These are phyloP conservation scores for Apiotrichum brassicae DNA, from an alignment of 1,284 basidiomycete species.

Conservation along the genomic window DNA sequence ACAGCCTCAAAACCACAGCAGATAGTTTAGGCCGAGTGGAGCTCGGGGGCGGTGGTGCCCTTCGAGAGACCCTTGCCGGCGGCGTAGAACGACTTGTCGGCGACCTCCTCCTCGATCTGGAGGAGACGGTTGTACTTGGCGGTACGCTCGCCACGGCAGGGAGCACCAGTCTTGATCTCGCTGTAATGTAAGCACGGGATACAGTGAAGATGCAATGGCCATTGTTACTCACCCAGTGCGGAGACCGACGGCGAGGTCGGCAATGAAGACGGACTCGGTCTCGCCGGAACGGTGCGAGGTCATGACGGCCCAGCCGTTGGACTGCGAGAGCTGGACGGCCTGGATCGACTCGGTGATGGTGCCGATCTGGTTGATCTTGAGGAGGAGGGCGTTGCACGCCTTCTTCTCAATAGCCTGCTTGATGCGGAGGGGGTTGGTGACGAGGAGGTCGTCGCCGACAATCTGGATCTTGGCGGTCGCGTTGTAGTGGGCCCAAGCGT, in stretches of 20 bases:
- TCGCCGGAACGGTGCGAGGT: conserved; percentile 98
- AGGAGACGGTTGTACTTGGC: conserved; percentile 68
- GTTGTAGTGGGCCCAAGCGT: conserved; percentile 93
- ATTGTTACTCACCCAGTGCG: conserved; percentile 50
- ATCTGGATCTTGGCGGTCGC: conserved; percentile 57
- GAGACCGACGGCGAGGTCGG: conserved; percentile 92
- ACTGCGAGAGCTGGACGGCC: conserved; percentile 86
- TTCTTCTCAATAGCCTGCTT: conserved; percentile 99
- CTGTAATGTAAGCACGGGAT: neutral
- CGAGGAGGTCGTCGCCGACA: conserved; percentile 96
- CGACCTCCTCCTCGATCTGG: conserved; percentile 85
- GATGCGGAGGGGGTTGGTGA: conserved; percentile 97
- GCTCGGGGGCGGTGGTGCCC: conserved; percentile 63
- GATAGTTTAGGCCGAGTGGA: too few species aligned
- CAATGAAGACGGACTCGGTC: conserved; percentile 93
- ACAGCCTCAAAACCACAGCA: too few species aligned
- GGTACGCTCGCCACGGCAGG: conserved; percentile 10
- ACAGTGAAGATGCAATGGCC: neutral
- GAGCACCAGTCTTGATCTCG: conserved; percentile 13
- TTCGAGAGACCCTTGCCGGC: conserved; percentile 72
- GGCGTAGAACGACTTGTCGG: conserved; percentile 59
- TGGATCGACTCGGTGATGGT: conserved; percentile 93
- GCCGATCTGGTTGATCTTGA: conserved; percentile 99
- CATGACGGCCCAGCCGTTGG: conserved; percentile 98
- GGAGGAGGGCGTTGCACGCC: conserved; percentile 96